Evolutionary conservation across 371 early-diverging fungal genomes (phyloP).

Genomic region (Zychaea mexicana): DNA sequence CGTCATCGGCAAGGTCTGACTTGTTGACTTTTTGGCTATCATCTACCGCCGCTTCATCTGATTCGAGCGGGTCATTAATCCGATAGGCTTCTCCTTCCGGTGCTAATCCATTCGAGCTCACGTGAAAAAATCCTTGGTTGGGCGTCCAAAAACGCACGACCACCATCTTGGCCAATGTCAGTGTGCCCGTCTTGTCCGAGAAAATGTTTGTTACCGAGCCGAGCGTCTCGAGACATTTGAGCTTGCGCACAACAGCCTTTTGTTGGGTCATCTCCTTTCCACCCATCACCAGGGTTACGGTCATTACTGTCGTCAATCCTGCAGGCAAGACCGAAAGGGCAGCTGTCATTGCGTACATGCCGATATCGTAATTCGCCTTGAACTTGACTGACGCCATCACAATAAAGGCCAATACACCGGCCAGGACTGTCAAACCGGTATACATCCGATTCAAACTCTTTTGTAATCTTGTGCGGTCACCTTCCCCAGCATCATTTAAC

Average conservation of each 20-base stretch:
- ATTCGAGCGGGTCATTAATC: slow-evolving; percentile 11
- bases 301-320: slow-evolving; percentile 89
- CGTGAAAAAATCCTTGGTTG: slow-evolving; percentile 56
- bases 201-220: slow-evolving; percentile 90
- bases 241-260: slow-evolving; percentile 52
- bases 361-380: slow-evolving; percentile 21
- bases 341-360: slow-evolving; percentile 44
- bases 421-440: slow-evolving; percentile 58
- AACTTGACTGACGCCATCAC: slow-evolving; percentile 29
- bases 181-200: slow-evolving; percentile 82
- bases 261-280: slow-evolving; percentile 82
- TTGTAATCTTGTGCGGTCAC: slow-evolving; percentile 73
- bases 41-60: slow-evolving; percentile 16
- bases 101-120: slow-evolving; percentile 61
- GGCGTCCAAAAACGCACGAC: slow-evolving; percentile 68
- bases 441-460: slow-evolving; percentile 70
- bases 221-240: slow-evolving; percentile 71
- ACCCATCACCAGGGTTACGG: slow-evolving; percentile 88
- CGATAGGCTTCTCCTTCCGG: slow-evolving; percentile 62
- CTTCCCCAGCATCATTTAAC: slow-evolving; percentile 64
- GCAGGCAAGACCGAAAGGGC: slow-evolving; percentile 96
- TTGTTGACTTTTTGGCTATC: slow-evolving; percentile 17
- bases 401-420: slow-evolving; percentile 47
- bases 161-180: slow-evolving; percentile 34
- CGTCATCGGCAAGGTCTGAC: background rate